These are phyloP conservation scores for Leucocoprinus birnbaumii DNA, from an alignment of 768 basidiomycete genomes.

Conservation along the genomic window DNA sequence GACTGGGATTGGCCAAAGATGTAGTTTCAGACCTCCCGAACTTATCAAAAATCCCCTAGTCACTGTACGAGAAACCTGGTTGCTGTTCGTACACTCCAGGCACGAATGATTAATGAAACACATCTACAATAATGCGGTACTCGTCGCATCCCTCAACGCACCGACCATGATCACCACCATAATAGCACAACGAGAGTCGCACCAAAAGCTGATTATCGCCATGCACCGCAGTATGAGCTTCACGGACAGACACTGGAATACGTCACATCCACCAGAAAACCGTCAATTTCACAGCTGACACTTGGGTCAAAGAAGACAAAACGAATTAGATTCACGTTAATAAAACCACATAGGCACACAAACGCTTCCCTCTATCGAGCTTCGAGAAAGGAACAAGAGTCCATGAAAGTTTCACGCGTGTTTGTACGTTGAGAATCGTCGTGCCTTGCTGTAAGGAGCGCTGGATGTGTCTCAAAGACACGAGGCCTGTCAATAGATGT, in stretches of 20 bases:
- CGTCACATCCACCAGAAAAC: slow-evolving; percentile 6
- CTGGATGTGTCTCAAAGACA: slow-evolving; percentile 7
- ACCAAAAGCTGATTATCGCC: background rate
- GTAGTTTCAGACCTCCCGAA: no score
- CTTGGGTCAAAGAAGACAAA: background rate
- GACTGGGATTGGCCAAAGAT: no score
- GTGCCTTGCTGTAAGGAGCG: background rate
- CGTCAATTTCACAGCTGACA: background rate
- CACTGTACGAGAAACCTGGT: no score
- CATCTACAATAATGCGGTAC: background rate
- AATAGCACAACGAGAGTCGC: background rate
- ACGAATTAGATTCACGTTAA: background rate
- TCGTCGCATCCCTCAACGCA: background rate
- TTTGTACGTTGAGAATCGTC: slow-evolving; percentile 6
- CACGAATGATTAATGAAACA: background rate
- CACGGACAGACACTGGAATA: slow-evolving; percentile 3
- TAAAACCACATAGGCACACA: slow-evolving; percentile 6
- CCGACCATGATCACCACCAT: background rate
- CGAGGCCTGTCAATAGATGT: slow-evolving; percentile 12
- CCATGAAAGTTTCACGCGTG: slow-evolving; percentile 4
- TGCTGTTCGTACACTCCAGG: background rate
- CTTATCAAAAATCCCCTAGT: no score
- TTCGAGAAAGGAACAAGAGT: slow-evolving; percentile 6
- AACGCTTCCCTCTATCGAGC: background rate
- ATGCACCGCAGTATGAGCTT: background rate